Evolutionary conservation across 495 filamentous ascomycete genomes (phyloP), one percentile per base, ranked within the genome.

Genomic region (Symbiotaphrina buchneri): DNA sequence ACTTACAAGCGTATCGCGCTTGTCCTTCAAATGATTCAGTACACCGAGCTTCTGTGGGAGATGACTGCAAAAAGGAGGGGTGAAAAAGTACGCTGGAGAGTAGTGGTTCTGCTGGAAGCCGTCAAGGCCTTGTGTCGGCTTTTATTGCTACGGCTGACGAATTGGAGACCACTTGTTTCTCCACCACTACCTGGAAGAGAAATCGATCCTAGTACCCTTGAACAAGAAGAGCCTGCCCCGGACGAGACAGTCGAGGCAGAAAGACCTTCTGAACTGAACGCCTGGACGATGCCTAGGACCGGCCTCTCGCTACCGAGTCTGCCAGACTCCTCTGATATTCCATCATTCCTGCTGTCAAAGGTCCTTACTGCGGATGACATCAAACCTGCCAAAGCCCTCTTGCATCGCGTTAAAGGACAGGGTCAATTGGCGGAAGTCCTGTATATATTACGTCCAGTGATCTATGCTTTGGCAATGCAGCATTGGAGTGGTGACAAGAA

Each of bases 241-340:
- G 31, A 7, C 4, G 13, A 18, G 17, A 7, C 27, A 28, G 7
- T 20, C n/a, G 33, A 18, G 4, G 14, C 19, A 8, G 17, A 18
- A 10, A 8, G n/a, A n/a, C 6, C 11, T 10, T 2, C 33, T 2
- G 35, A 41, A 47, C 36, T 37, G 8, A 57, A 59, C 30, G 68
- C 64, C 42, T 97, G 84, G 77, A 74, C 63, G n/a, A 97, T 97
- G 87, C 84, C 84, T 18, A 69, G 87, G 39, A 97, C 87, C 0
- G 80, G 81, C 5, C 55, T 91, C 28, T 71, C 65, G 5, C 64
- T 97, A 20, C 84, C 90, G 0, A 67, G 60, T 22, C 58, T 97
- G 15, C 87, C 87, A 1, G 68, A 70, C 30, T 66, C 73, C 6
- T 61, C 65, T 17, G 79, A 87, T 43, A 64, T 21, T 94, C 87